phyloP scores from a whole-genome alignment of 1,284 basidiomycete genomes.

The Cutaneotrichosporon sp. region DNA sequence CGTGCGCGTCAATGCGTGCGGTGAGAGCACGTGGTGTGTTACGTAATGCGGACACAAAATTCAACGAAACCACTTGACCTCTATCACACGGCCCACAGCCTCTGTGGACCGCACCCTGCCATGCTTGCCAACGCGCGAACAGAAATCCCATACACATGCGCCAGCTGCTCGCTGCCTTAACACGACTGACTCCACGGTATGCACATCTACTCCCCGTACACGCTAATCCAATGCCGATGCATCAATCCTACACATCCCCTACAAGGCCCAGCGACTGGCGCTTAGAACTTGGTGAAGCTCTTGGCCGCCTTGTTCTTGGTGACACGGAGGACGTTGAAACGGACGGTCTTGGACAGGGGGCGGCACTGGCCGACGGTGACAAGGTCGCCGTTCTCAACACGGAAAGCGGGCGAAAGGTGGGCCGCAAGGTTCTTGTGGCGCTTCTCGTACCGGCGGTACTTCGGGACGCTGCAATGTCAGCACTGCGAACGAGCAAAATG shows the following conservation, averaged over 20 bases:
- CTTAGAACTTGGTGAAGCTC: conserved; percentile 89
- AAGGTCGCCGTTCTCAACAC: conserved; percentile 83
- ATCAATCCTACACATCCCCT: conserved; percentile 18
- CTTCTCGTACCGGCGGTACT: conserved; percentile 98
- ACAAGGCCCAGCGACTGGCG: conserved; percentile 5
- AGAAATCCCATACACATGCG: neutral
- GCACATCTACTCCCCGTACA: too few species aligned
- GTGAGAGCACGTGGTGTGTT: too few species aligned
- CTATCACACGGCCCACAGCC: too few species aligned
- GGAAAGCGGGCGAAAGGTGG: conserved; percentile 98
- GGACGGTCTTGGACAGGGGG: conserved; percentile 97
- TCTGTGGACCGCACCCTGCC: too few species aligned
- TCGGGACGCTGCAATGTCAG: conserved; percentile 60
- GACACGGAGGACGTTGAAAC: conserved; percentile 95
- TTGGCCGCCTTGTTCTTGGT: conserved; percentile 81
- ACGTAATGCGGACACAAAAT: too few species aligned
- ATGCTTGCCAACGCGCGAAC: too few species aligned
- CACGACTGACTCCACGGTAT: too few species aligned
- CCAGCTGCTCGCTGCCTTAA: too few species aligned
- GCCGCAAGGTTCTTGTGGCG: conserved; percentile 97
- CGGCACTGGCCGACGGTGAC: conserved; percentile 99
- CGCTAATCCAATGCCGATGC: conserved; percentile 14
- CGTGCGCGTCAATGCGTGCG: too few species aligned
- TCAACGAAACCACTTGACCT: too few species aligned
- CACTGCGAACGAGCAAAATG: neutral